phyloP scores from a whole-genome alignment of 345 rosid genomes.

The Dovyalis caffra region DNA sequence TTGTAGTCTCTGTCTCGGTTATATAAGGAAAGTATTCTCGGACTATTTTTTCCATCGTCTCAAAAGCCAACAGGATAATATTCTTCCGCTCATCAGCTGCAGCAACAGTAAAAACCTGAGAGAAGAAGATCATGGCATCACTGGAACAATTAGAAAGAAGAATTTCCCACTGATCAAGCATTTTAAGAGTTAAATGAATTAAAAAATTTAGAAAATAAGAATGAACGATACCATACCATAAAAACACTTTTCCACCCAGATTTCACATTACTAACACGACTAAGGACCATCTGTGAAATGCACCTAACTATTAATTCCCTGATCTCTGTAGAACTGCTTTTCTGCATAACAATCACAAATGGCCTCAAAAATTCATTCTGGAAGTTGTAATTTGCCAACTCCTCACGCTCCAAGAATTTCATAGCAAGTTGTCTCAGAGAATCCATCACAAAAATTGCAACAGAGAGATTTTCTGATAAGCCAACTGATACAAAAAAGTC shows the following conservation, averaged over 20 bases:
- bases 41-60: slow-evolving; percentile 94
- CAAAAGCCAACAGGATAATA: slow-evolving; percentile 81
- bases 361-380: slow-evolving; percentile 96
- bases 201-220: neutral
- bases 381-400: slow-evolving; percentile 93
- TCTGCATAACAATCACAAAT: slow-evolving; percentile 91
- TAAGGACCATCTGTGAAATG: slow-evolving; percentile 96
- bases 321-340: slow-evolving; percentile 80
- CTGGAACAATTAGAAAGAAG: neutral
- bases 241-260: slow-evolving; percentile 99
- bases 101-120: slow-evolving; percentile 79
- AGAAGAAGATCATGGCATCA: slow-evolving; percentile 12
- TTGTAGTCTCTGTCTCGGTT: slow-evolving; percentile 91
- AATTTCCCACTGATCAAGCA: neutral
- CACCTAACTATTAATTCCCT: slow-evolving; percentile 89
- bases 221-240: slow-evolving; percentile 48
- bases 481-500: slow-evolving; percentile 96
- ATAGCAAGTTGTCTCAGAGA: slow-evolving; percentile 94
- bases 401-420: slow-evolving; percentile 96
- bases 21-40: slow-evolving; percentile 87
- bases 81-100: slow-evolving; percentile 90
- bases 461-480: slow-evolving; percentile 92
- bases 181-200: neutral
- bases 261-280: slow-evolving; percentile 85
- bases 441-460: slow-evolving; percentile 96